A percentile compares a stretch with the other conserved stretches of the same genome.
Evolutionary conservation across 1,284 basidiomycete species (phyloP).

Genomic region (Quambalaria eucalypti): DNA sequence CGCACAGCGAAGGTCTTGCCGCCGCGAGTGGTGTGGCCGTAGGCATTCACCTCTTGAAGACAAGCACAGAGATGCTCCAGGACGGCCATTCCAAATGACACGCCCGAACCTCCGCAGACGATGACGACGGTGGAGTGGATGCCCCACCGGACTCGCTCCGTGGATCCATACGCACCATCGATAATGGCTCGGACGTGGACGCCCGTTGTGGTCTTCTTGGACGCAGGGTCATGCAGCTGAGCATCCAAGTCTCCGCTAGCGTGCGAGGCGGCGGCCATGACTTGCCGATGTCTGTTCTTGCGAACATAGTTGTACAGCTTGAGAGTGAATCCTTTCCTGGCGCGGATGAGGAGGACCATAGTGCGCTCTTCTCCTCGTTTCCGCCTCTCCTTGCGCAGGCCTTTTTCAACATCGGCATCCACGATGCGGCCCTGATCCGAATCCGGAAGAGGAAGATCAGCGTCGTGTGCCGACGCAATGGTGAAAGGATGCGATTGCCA

Average conservation of each 20-base stretch:
- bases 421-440: conserved; percentile 3
- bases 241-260: conserved; percentile 22
- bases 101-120: conserved; percentile 69
- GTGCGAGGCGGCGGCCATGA: conserved; percentile 27
- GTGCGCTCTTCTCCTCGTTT: conserved; percentile 49
- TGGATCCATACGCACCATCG: conserved; percentile 72
- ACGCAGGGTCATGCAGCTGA: no score
- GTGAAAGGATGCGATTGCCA: conserved; percentile 75
- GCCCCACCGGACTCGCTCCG: conserved; percentile 60
- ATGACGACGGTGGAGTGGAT: conserved; percentile 58
- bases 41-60: conserved; percentile 49
- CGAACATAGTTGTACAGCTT: conserved; percentile 58
- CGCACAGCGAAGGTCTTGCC: conserved; percentile 52
- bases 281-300: conserved; percentile 25
- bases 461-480: conserved; percentile 60
- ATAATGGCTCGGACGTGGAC: conserved; percentile 60
- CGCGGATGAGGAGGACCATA: conserved; percentile 66
- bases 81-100: conserved; percentile 65
- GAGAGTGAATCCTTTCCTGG: conserved; percentile 66
- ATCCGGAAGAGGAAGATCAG: conserved; percentile 27
- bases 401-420: conserved; percentile 14
- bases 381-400: not conserved
- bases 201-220: conserved; percentile 49
- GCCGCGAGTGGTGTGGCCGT: conserved; percentile 6
- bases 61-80: conserved; percentile 63